These are phyloP conservation scores for Cladophialophora bantiana DNA, from an alignment of 2,329 filamentous ascomycete species.

Conservation along the genomic window DNA sequence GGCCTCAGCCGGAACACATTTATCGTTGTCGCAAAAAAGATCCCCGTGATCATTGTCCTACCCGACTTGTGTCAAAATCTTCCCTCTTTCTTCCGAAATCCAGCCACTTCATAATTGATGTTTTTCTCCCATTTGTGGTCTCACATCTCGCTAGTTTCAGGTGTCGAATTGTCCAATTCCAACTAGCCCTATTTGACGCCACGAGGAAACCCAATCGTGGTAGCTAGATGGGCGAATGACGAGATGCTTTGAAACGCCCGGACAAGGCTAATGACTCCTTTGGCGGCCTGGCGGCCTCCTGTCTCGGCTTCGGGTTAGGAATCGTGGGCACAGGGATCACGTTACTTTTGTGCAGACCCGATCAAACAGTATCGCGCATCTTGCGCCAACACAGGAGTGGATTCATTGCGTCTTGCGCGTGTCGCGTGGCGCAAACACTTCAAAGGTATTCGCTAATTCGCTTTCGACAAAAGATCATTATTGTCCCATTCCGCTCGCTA, in stretches of 20 bases:
- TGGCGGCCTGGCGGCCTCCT: slow-evolving; percentile 7
- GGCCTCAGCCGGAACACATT: background rate
- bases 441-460: background rate
- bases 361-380: background rate
- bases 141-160: slow-evolving; percentile 36
- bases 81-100: background rate
- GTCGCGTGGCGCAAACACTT: background rate
- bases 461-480: background rate
- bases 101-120: slow-evolving; percentile 9
- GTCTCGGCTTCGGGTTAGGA: slow-evolving; percentile 1
- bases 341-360: background rate
- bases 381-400: background rate
- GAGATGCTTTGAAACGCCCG: slow-evolving; percentile 31
- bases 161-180: slow-evolving; percentile 12
- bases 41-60: slow-evolving; percentile 13
- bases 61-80: slow-evolving; percentile 7
- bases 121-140: slow-evolving; percentile 10
- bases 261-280: background rate
- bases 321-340: background rate
- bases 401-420: background rate
- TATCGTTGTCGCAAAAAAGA: slow-evolving; percentile 2
- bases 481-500: slow-evolving; percentile 4
- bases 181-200: slow-evolving; percentile 14
- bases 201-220: slow-evolving; percentile 29
- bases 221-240: slow-evolving; percentile 26